These are phyloP conservation scores for Fagopyrum homotropicum DNA, from an alignment of 148 eudicot genomes.

Conservation along the genomic window DNA sequence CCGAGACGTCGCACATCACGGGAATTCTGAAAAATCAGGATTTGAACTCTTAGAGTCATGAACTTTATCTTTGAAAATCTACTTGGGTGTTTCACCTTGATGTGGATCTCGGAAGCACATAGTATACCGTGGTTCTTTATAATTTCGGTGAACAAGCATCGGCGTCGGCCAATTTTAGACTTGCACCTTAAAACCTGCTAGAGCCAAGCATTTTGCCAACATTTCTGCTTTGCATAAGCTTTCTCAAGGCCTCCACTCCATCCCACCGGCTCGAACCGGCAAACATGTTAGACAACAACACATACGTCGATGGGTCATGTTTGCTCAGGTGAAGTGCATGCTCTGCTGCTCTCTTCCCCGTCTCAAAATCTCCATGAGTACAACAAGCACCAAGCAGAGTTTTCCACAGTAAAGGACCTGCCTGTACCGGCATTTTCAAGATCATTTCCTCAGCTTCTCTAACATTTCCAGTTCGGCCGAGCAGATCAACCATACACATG, in stretches of 20 bases:
- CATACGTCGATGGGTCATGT: slow-evolving; percentile 45
- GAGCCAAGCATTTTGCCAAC: slow-evolving; percentile 51
- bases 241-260: slow-evolving; percentile 32
- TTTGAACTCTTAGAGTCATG: too few species aligned
- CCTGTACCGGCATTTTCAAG: slow-evolving; percentile 40
- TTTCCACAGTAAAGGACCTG: slow-evolving; percentile 46
- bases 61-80: too few species aligned
- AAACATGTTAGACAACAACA: slow-evolving; percentile 51
- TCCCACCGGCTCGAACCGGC: slow-evolving; percentile 51
- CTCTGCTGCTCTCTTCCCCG: slow-evolving; percentile 52
- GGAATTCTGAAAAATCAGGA: too few species aligned
- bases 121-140: too few species aligned
- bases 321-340: slow-evolving; percentile 32
- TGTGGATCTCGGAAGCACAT: too few species aligned
- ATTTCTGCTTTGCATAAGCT: slow-evolving; percentile 36
- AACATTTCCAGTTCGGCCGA: slow-evolving; percentile 52
- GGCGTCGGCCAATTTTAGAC: too few species aligned
- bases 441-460: slow-evolving; percentile 65
- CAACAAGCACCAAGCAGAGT: slow-evolving; percentile 64
- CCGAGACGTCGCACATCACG: too few species aligned
- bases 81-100: too few species aligned
- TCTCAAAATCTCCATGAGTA: slow-evolving; percentile 54
- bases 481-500: slow-evolving; percentile 65
- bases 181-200: slow-evolving; percentile 33
- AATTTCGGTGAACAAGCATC: too few species aligned